Base-by-base conservation (phyloP, 257 asterid species). In the Mentha longifolia region DNA sequence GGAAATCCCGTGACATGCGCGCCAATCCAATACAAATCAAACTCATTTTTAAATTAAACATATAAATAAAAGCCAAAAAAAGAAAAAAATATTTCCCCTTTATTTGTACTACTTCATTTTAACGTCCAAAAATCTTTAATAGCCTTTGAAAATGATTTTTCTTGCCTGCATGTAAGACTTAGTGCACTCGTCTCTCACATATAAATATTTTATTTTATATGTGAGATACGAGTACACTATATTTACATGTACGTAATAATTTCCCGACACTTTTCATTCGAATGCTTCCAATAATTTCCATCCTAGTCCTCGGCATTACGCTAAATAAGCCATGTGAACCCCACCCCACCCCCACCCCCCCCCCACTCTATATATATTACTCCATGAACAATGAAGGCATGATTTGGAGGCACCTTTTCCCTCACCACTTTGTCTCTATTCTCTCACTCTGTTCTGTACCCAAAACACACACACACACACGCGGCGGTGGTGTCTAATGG, bases 261-360 rank as follows among this genome's bases (percentile, higher is more conserved):
- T 22, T 22, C 25, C 25, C 1, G 25, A n/a, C n/a, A 11, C 72
- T 57, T 80, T 47, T 55, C 19, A 43, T 74, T 51, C 64, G 56
- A 74, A 78, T 71, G 73, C 77, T 69, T 76, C 76, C 81, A 76
- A 76, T 64, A 72, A 42, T 75, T 72, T 55, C 80, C 80, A 74
- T 64, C 49, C 46, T 25, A 35, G 15, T 51, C 76, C 20, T 60
- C 47, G n/a, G 56, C 65, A 52, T 52, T 37, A 51, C 63, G 42
- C 71, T 31, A 75, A 52, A 64, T 50, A 47, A 41, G 55, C 63
- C 83, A 78, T 74, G 85, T 77, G 85, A 58, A 13, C 63, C 55
- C 12, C 61, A 20, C 62, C 10, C 5, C 28, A 31, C 70, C 13
- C 14, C 69, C 72, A 2, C 30, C 9, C 37, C 11, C 12, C 2